Evolutionary conservation across 169 alveolate species (phyloP).

Genomic region (Blepharisma undulans): DNA sequence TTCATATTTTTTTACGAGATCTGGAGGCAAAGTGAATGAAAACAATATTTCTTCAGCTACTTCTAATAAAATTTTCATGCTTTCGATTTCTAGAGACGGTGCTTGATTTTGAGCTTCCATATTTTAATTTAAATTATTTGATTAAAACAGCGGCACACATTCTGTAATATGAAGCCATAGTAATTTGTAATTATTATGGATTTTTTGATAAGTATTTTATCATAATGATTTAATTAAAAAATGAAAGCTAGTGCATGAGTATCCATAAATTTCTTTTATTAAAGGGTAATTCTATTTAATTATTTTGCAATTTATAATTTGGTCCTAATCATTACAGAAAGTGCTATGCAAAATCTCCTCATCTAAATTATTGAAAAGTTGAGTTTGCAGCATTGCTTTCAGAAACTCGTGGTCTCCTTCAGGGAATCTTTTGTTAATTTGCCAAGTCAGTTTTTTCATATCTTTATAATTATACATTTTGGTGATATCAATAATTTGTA

Average conservation of each 20-base stretch:
- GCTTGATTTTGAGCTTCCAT: neutral
- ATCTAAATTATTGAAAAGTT: neutral
- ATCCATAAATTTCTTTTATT: too few relatives aligned
- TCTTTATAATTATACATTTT: neutral
- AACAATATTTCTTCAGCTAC: conserved; percentile 36
- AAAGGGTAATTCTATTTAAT: too few relatives aligned
- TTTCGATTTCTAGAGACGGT: neutral
- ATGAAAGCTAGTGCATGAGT: too few relatives aligned
- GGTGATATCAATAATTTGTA: neutral
- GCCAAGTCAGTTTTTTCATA: neutral
- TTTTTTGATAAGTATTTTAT: too few relatives aligned
- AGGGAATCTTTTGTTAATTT: neutral
- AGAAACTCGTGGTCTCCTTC: neutral
- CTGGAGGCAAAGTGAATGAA: conserved; percentile 21
- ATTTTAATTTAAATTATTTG: too few relatives aligned
- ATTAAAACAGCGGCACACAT: neutral
- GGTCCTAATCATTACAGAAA: neutral
- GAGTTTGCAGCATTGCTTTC: neutral
- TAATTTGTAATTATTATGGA: neutral
- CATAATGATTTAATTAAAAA: too few relatives aligned
- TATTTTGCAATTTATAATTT: neutral
- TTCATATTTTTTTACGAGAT: conserved; percentile 21
- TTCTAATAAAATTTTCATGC: neutral
- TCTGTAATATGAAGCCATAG: neutral
- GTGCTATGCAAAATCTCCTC: neutral